Base-by-base conservation (phyloP, 2,329 filamentous ascomycete genomes). In the Microascus cirrosus region DNA sequence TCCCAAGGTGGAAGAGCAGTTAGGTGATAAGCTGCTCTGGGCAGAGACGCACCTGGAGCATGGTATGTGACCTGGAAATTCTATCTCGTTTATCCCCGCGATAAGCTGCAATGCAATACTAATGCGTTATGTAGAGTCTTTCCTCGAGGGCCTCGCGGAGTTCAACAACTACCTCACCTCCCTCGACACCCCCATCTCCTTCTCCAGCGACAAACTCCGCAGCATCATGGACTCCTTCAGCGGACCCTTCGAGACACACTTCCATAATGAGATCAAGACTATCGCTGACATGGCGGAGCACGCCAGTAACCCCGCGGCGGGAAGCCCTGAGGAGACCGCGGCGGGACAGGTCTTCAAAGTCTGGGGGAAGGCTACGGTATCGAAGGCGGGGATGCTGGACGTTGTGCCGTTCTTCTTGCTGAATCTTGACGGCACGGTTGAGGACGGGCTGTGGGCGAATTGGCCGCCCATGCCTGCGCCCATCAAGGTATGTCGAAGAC, bases 401-500 rank as follows among this genome's bases (percentile, higher is more conserved):
- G 82, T 83, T 0, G 77, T 86, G 18, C 82, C 83, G 1, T 85
- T 87, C 63, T 85, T 86, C 71, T 65, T 86, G 58, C 68, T 85
- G 62, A 86, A 86, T 65, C 69, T 85, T 24, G 84, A 87, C 66
- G 69, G 73, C 50, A 82, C 77, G 2, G 75, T 72, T 15, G 84
- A 87, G 68, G 78, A 78, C 6, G 82, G 81, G 25, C 66, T 75
- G 64, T 86, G 83, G 82, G 74, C 73, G 13, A 76, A 77, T 63
- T 87, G 83, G 83, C 84, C 84, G 52, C 82, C 83, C 0, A 86
- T 86, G 73, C 83, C 83, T 1, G 74, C 72, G 5, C 77, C 80
- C 2, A 74, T 86, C 60, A 75, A 77, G 56, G 58, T 58, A 54
- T 34, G 56, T 42, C 15, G 24, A n/a, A n/a, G 25, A 18, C 54